Evolutionary conservation across 352 stramenopile genomes (phyloP), one percentile per base, ranked within the genome.

Genomic region (Phytophthora pisi): DNA sequence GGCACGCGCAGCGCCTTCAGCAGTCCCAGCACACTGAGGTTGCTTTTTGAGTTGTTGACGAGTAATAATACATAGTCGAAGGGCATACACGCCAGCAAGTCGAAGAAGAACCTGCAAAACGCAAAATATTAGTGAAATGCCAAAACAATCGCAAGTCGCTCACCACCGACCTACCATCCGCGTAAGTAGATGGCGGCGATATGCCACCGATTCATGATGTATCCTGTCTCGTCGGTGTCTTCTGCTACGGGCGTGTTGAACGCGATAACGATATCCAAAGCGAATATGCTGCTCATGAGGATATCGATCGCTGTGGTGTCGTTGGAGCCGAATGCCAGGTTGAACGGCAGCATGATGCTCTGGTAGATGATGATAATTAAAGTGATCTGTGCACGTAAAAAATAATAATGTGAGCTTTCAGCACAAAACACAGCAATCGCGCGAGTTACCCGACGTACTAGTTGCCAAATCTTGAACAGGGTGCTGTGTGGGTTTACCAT

Each of bases 321-420:
- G 45, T 71, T 88, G 5, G 74, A 73, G 13, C 77, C 74, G 13
- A 93, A 93, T 1, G 83, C 82, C 11, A 93, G 68, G 3, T 65
- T 68, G 53, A 89, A 94, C 13, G 86, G 86, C 26, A 94, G 64
- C 46, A 85, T 70, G n/a, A 94, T 61, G 47, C 81, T 91, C 64
- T 94, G 86, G 51, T 94, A 91, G 11, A 94, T 79, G 57, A 94
- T 91, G 24, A 93, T 75, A 24, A 86, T 15, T 15, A 94, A 69
- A 8, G 86, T 94, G 4, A 74, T 59, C 84, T 92, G 51, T 10
- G 26, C 50, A 40, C 1, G 34, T 40, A 40, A 40, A 40, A 13
- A 9, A 40, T 9, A 31, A 31, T 31, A 20, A 20, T 31, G 28
- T 31, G 8, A 31, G 28, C 28, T 31, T 31, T 31, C 28, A 31